Conservation (phyloP, 1,284 basidiomycete species). For the Phaffia rhodozyma region DNA sequence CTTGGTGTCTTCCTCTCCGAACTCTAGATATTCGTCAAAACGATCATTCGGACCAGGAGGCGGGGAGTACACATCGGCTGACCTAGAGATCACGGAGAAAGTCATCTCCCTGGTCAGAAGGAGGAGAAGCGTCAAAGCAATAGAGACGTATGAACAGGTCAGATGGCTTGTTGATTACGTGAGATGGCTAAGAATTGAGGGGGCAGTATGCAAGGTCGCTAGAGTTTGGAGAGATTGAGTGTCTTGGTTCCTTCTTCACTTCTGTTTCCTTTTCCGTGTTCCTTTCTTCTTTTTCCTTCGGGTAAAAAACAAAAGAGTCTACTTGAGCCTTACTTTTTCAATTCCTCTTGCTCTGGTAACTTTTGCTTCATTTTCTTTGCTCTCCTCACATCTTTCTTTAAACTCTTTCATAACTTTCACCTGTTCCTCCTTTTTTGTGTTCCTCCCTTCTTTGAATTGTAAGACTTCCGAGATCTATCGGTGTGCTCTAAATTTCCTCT, state of each 20-base stretch:
- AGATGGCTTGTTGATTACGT: slow-evolving; percentile 69
- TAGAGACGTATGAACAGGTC: slow-evolving; percentile 87
- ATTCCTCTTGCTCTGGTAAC: not conserved
- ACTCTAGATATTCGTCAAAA: not conserved
- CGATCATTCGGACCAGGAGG: not conserved
- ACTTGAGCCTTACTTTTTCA: too few species aligned
- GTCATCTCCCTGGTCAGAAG: slow-evolving; percentile 60
- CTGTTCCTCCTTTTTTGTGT: not conserved
- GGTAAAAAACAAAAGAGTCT: too few species aligned
- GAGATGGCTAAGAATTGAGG: slow-evolving; percentile 44
- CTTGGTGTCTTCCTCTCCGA: not conserved
- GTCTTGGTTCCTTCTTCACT: not conserved
- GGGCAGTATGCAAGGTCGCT: not conserved
- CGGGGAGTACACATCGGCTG: not conserved
- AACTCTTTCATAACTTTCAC: not conserved
- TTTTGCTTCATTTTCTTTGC: not conserved
- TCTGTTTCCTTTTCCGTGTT: not conserved
- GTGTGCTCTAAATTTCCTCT: too few species aligned
- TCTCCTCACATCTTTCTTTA: too few species aligned
- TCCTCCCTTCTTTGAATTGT: too few species aligned
- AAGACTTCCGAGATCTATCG: too few species aligned
- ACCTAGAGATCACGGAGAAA: slow-evolving; percentile 48
- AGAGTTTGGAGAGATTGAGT: not conserved
- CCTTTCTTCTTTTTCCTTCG: not conserved
- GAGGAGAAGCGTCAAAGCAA: slow-evolving; percentile 67